phyloP scores from a whole-genome alignment of 164 flowering plant species.

The Brasenia schreberi region DNA sequence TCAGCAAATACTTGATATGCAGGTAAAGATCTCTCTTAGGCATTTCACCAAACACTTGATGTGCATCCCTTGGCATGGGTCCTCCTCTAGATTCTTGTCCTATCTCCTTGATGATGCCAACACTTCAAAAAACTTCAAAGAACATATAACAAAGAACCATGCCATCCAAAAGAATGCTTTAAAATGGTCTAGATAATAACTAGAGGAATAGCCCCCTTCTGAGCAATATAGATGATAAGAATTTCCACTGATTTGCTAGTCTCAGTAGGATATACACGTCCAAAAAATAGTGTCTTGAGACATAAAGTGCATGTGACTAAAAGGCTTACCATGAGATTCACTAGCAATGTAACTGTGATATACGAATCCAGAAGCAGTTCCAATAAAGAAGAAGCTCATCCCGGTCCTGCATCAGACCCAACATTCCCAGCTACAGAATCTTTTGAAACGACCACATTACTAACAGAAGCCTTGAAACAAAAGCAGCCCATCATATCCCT shows the following conservation, averaged over 20 bases:
- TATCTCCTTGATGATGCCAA: too few species aligned
- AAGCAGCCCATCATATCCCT: constrained; percentile 26
- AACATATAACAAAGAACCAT: too few species aligned
- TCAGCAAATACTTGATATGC: too few species aligned
- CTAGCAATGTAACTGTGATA: constrained; percentile 41
- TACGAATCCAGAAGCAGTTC: constrained; percentile 62
- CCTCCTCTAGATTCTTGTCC: too few species aligned
- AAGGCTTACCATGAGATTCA: constrained; percentile 39
- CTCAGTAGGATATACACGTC: constrained; percentile 58
- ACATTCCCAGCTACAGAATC: constrained; percentile 28
- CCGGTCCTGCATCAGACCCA: constrained; percentile 24
- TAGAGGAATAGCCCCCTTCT: too few species aligned
- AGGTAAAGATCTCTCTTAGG: too few species aligned
- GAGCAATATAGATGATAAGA: constrained; percentile 66
- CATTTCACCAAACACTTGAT: too few species aligned
- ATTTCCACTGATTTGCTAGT: constrained; percentile 63
- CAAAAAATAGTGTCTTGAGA: constrained; percentile 83
- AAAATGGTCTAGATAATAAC: too few species aligned
- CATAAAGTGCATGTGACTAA: constrained; percentile 46
- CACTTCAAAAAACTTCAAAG: too few species aligned
- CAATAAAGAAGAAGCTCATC: constrained; percentile 28
- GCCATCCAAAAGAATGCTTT: too few species aligned
- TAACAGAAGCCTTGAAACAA: constrained; percentile 25
- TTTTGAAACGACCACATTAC: constrained; percentile 32
- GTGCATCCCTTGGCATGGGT: too few species aligned